Percentiles rank a stretch among this genome's conserved stretches.
These are phyloP conservation scores for Solanum ahanhuiri DNA, from an alignment of 257 asterid genomes.

Conservation along the genomic window DNA sequence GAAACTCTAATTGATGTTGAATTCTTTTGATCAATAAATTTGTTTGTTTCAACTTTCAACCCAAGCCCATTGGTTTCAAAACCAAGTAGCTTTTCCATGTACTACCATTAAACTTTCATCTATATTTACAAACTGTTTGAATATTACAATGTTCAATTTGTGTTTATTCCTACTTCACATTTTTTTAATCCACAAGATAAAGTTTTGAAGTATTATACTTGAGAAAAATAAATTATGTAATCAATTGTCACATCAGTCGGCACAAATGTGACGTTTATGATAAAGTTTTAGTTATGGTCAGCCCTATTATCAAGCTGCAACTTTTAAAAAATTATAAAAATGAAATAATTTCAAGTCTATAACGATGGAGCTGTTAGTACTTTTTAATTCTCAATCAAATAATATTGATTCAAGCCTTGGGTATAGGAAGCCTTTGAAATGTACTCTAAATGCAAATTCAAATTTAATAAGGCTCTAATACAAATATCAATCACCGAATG, in stretches of 20 bases:
- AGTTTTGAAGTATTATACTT: neutral
- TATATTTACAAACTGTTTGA: neutral
- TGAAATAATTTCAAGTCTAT: neutral
- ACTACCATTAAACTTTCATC: neutral
- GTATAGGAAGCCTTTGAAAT: neutral
- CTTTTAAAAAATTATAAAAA: neutral
- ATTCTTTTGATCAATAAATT: neutral
- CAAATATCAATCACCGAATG: fast-evolving
- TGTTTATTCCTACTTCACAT: neutral
- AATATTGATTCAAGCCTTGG: neutral
- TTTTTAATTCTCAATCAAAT: neutral
- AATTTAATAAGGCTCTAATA: neutral
- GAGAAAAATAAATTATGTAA: neutral
- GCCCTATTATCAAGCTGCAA: neutral
- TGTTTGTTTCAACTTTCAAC: neutral
- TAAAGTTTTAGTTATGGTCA: neutral
- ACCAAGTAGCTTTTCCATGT: neutral
- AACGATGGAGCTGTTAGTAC: fast-evolving
- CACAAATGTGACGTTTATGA: neutral
- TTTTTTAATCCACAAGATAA: neutral
- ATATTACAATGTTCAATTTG: neutral
- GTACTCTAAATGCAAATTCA: neutral
- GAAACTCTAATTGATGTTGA: neutral
- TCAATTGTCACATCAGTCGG: neutral
- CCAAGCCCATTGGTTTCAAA: neutral